Evolutionary conservation across 2,329 filamentous ascomycete species (phyloP), one percentile per base, ranked within the genome.

Genomic region (Trematosphaeria pertusa): DNA sequence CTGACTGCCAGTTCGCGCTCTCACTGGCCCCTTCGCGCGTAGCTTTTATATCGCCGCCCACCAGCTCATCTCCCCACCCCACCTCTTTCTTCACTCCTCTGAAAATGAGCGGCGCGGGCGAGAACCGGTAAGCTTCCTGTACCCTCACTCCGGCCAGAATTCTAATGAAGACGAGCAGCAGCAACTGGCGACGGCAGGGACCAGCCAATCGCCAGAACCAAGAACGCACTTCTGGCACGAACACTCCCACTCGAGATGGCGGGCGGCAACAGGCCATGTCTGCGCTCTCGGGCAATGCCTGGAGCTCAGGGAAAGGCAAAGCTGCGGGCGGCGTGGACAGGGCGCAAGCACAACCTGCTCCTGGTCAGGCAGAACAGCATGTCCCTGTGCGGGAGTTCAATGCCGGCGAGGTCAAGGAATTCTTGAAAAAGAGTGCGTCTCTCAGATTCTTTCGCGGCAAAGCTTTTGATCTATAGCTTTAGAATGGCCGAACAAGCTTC

Each of bases 341-440:
- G 35, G 48, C 46, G 36, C 53, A 58, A 36, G 58, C 50, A 19
- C 61, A 58, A 49, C 38, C 52, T 21, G 34, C 37, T 12, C 17
- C 48, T 11, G 45, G 32, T 21, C 54, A 48, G 34, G 44, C 54
- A 30, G 66, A 70, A 31, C 62, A 65, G 21, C 64, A 73, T 47
- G 58, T 65, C 22, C 68, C 70, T 3, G 67, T 72, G 43, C 65
- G 62, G 34, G 73, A 71, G 41, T 78, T 77, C 67, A 78, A 78
- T 58, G 65, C 70, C 5, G 64, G 55, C 15, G 75, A 76, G 52
- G 70, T 76, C 49, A 73, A 66, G 59, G 67, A 71, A 3, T 74
- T 71, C 49, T 56, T 77, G 64, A 71, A 64, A 43, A 73, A 73
- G 59, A 67, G 74, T 66, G 59, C 46, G 59, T 70, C 18, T 44